Base-by-base conservation (phyloP, 2,329 filamentous ascomycete genomes). In the Phialophora tarda region DNA sequence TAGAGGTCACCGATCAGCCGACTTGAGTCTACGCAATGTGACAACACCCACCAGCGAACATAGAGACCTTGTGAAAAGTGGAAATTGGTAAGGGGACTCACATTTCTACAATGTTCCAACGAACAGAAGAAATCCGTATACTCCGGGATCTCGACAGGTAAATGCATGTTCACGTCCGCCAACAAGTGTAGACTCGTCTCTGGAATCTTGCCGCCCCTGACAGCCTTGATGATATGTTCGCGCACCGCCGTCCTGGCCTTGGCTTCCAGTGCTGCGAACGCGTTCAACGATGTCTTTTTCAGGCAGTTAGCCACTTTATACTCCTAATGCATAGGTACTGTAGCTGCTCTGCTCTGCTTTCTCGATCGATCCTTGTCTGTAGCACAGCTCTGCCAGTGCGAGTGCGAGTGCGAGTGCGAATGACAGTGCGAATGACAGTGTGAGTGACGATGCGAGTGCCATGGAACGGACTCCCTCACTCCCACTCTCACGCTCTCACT, bases 91-190 rank as follows among this genome's bases (percentile, higher is more conserved):
- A 2, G 4, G 34, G 4, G n/a, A 55, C 60, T 44, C 38, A 67
- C 65, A 51, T 67, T 67, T 1, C 50, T 78, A 30, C 83, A 79
- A 67, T 87, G 85, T 53, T 85, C 81, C 8, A 80, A 76, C 0
- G 82, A 84, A 63, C 82, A 85, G 1, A 82, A 85, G 74, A 86
- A 87, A 73, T 88, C 87, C 53, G 80, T 84, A 71, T 87, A 89
- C 41, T 85, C 86, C 4, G 80, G 79, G 21, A 87, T 82, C 2
- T 78, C 74, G 44, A 89, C 75, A 0, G 87, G 88, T 0, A 89
- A 72, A 71, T 88, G 83, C 69, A 86, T 75, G 3, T 75, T 75
- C 21, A 83, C 81, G 34, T 78, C 73, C 47, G 75, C 68, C 17
- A 86, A 63, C 8, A 74, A 59, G 10, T 74, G 71, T n/a, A 68